A percentile compares a stretch with the other conserved stretches of the same genome.
Evolutionary conservation across 2,329 filamentous ascomycete species (phyloP).

Genomic region (Penicillium rolfsii): DNA sequence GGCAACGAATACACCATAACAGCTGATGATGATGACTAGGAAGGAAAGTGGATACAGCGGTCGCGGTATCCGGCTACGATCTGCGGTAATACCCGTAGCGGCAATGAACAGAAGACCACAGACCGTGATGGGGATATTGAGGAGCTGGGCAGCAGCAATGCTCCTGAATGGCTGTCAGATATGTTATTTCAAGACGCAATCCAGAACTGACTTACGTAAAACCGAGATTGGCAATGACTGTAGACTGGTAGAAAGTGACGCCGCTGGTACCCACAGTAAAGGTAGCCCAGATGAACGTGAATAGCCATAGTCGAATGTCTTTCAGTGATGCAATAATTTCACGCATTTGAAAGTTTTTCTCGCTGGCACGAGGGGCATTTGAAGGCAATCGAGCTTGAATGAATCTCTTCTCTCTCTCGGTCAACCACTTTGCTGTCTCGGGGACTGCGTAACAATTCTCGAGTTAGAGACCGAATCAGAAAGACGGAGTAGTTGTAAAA

Average conservation of each 20-base stretch:
- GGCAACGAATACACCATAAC: conserved; percentile 51
- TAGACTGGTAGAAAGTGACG: conserved; percentile 50
- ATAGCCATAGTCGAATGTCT: conserved; percentile 50
- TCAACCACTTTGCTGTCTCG: conserved; percentile 51
- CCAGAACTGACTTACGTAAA: conserved; percentile 42
- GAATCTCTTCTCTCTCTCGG: conserved; percentile 52
- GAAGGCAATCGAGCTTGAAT: conserved; percentile 51
- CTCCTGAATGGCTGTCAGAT: conserved; percentile 32
- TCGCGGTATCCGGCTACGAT: conserved; percentile 48
- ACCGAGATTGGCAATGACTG: conserved; percentile 47
- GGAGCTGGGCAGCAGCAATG: conserved; percentile 53
- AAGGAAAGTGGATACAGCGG: conserved; percentile 52
- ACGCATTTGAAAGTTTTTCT: conserved; percentile 45
- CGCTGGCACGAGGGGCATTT: conserved; percentile 48
- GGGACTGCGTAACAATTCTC: conserved; percentile 39
- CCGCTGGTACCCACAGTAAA: conserved; percentile 53
- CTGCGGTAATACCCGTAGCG: conserved; percentile 48
- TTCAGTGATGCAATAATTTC: conserved; percentile 47
- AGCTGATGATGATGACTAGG: conserved; percentile 49
- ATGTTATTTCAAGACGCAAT: background rate
- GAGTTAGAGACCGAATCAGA: background rate
- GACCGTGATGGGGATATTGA: conserved; percentile 54
- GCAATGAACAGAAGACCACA: conserved; percentile 50
- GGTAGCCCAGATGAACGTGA: conserved; percentile 52
- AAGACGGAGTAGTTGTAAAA: background rate